Evolutionary conservation across 73 alveolate species (phyloP), one percentile per base, ranked within the genome.

Genomic region (Paramecium pentaurelia): DNA sequence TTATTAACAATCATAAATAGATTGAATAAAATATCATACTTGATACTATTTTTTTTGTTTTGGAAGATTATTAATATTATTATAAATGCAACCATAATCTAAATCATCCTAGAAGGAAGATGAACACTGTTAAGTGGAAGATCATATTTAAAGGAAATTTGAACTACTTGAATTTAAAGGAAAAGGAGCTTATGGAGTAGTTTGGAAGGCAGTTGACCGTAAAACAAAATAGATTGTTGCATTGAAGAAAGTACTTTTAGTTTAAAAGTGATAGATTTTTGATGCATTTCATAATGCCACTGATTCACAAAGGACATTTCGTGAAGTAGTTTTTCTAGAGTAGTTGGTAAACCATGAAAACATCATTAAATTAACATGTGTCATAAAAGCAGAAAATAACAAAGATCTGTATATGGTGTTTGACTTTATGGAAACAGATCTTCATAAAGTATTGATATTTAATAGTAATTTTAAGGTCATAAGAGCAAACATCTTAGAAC

Each of bases 161-260:
- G 98, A 96, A 73, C 77, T 96, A 16, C 93, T 95, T 34, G 86
- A 96, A 71, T 95, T 93, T 91, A 86, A 96, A 34, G 99, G 99
- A 27, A 93, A 96, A 90, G 99, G 99, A 14, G 98, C 99, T 10
- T 96, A 97, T 92, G 99, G 99, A 10, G 93, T 97, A 16, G 99
- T 97, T 28, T 97, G 98, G 97, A 97, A 97, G 94, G 99, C 98
- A 16, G 95, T 93, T 9, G 99, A 97, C 90, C 95, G 94, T 94
- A 95, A 94, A 71, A 94, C 96, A 28, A 94, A 95, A 86, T 34
- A 86, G 71, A 71, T 95, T 95, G 90, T 86, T 34, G 87, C 93
- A 86, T 89, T 47, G 86, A 89, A 88, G 94, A 86, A 97, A 38
- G 96, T 97, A 37, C 5, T 22, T 40, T 42, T 10, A 58, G 34